These are phyloP conservation scores for Coniophora puteana DNA, from an alignment of 1,284 basidiomycete genomes.

Conservation along the genomic window DNA sequence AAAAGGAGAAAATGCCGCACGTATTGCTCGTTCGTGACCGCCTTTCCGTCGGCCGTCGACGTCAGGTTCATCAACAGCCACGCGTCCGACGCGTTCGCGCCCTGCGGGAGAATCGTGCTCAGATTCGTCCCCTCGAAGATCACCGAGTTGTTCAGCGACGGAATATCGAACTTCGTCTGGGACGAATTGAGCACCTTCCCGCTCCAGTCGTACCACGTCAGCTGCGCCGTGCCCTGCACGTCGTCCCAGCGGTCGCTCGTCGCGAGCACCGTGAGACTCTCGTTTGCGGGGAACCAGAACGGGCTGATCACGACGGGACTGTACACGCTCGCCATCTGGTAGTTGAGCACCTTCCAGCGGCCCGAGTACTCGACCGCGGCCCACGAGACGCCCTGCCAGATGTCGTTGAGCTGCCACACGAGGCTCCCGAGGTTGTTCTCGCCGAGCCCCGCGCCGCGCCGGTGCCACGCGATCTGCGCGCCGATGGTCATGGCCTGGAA, in stretches of 20 bases:
- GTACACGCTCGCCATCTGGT: slow-evolving; percentile 33
- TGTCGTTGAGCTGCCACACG: slow-evolving; percentile 47
- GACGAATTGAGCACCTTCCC: slow-evolving; percentile 28
- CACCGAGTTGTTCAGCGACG: slow-evolving; percentile 33
- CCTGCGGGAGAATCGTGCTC: slow-evolving; percentile 29
- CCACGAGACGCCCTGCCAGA: slow-evolving; percentile 46
- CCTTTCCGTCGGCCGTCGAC: slow-evolving; percentile 27
- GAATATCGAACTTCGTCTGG: slow-evolving; percentile 27
- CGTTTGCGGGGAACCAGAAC: slow-evolving; percentile 34
- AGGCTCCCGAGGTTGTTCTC: slow-evolving; percentile 42
- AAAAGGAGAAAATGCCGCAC: slow-evolving; percentile 19
- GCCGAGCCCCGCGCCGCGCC: slow-evolving; percentile 33
- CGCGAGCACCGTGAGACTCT: slow-evolving; percentile 34
- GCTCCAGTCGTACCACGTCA: slow-evolving; percentile 40
- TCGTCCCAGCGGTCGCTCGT: slow-evolving; percentile 35
- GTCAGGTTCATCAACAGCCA: slow-evolving; percentile 35
- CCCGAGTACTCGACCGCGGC: slow-evolving; percentile 41
- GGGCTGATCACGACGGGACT: slow-evolving; percentile 34
- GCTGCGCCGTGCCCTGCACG: slow-evolving; percentile 31
- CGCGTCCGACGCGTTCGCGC: slow-evolving; percentile 25
- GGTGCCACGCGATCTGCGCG: slow-evolving; percentile 42
- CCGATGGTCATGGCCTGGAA: slow-evolving; percentile 40
- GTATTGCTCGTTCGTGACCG: slow-evolving; percentile 36
- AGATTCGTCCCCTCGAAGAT: slow-evolving; percentile 26
- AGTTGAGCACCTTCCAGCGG: slow-evolving; percentile 44